Evolutionary conservation across 805 yeast species (phyloP).

Genomic region (Candida germanica): DNA sequence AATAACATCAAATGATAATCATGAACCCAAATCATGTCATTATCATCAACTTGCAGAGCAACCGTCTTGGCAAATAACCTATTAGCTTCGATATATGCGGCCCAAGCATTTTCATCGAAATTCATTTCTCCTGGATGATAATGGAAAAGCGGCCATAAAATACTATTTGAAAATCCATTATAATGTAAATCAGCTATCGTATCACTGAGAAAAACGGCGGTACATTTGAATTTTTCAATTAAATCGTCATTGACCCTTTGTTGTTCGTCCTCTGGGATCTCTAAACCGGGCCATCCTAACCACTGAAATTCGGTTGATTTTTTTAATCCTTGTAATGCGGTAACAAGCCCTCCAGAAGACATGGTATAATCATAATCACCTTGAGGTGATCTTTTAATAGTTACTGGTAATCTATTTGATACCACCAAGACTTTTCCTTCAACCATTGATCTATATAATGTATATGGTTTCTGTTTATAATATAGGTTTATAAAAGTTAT

Average conservation of each 20-base stretch:
- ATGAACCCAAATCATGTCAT: conserved; percentile 95
- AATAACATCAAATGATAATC: conserved; percentile 95
- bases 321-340: conserved; percentile 90
- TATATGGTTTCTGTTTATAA: no score
- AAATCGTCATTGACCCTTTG: conserved; percentile 67
- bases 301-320: conserved; percentile 84
- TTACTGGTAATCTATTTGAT: conserved; percentile 93
- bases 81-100: conserved; percentile 94
- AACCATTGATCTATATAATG: no score
- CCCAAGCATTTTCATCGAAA: conserved; percentile 97
- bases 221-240: conserved; percentile 75
- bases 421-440: conserved; percentile 84
- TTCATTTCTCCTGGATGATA: conserved; percentile 99
- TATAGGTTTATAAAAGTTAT: no score
- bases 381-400: conserved; percentile 61
- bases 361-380: conserved; percentile 78
- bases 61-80: conserved; percentile 73
- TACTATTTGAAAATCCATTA: conserved; percentile 92
- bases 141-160: conserved; percentile 97
- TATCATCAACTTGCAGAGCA: conserved; percentile 65
- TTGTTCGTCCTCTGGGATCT: conserved; percentile 75
- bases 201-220: conserved; percentile 85
- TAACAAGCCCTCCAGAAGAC: conserved; percentile 97
- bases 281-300: conserved; percentile 96
- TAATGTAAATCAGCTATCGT: conserved; percentile 93